Percentiles rank a stretch among this genome's conserved stretches.
phyloP scores from a whole-genome alignment of 495 filamentous ascomycete genomes.

The Podospora tetraspora region DNA sequence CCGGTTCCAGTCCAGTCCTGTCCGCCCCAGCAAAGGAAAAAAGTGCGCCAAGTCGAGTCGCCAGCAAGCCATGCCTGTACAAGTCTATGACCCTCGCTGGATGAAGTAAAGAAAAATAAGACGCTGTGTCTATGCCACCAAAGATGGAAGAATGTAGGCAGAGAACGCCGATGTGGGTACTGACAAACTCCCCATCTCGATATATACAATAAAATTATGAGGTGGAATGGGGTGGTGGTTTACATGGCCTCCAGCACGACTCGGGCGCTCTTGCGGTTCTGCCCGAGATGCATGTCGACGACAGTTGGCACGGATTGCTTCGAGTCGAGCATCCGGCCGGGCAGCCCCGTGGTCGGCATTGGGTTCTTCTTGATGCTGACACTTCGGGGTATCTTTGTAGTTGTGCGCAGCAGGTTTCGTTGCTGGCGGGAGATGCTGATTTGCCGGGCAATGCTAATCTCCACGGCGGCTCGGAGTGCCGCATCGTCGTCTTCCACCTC shows the following conservation, averaged over 20 bases:
- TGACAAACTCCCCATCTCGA: background rate
- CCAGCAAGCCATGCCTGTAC: background rate
- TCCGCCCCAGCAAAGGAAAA: background rate
- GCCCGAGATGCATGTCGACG: conserved; percentile 20
- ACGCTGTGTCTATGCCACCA: background rate
- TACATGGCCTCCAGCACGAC: conserved; percentile 38
- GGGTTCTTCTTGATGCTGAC: conserved; percentile 11
- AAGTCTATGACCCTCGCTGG: background rate
- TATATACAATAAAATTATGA: background rate
- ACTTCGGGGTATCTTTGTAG: conserved; percentile 10
- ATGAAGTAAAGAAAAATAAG: background rate
- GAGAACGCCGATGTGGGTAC: background rate
- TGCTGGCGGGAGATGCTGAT: conserved; percentile 55
- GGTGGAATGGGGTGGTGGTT: background rate
- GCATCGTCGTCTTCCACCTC: conserved; percentile 36
- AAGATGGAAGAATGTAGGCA: background rate
- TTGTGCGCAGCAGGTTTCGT: conserved; percentile 40
- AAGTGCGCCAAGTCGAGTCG: background rate
- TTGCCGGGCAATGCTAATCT: conserved; percentile 55
- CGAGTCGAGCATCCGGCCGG: conserved; percentile 34
- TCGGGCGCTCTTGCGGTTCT: conserved; percentile 45
- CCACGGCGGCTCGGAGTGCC: conserved; percentile 42
- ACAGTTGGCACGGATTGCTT: conserved; percentile 35
- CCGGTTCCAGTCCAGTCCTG: background rate
- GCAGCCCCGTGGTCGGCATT: conserved; percentile 5